phyloP scores from a whole-genome alignment of 129 eudicot genomes.

The Solidago caesia region DNA sequence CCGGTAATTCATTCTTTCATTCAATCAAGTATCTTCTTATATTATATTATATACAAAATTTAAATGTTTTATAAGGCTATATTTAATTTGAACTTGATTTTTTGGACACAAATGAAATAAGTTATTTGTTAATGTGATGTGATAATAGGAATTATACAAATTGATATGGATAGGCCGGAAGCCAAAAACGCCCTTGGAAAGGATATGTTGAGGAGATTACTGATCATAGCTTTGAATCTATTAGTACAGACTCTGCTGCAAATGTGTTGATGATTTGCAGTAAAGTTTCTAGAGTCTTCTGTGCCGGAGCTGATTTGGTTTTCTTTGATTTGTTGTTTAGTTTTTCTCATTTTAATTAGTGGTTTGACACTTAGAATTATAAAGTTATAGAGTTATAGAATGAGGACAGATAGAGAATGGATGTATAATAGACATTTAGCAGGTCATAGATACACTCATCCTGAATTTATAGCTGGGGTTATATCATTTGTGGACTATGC shows the following conservation, averaged over 20 bases:
- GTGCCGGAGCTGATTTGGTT: constrained; percentile 96
- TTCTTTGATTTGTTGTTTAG: no score
- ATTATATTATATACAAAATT: neutral
- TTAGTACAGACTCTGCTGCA: constrained; percentile 56
- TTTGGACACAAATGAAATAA: neutral
- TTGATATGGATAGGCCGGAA: constrained; percentile 84
- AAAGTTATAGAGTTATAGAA: neutral
- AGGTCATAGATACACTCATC: neutral
- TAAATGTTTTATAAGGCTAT: no score
- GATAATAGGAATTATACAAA: constrained; percentile 68
- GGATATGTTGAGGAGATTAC: constrained; percentile 79
- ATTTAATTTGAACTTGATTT: no score
- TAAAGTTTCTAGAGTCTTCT: constrained; percentile 80
- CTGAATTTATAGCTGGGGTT: neutral
- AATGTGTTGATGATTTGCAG: constrained; percentile 89
- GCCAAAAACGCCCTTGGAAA: constrained; percentile 87
- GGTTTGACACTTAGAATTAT: neutral
- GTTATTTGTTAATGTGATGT: constrained; percentile 1
- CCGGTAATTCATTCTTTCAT: constrained; percentile 44
- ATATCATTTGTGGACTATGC: neutral
- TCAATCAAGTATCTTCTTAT: neutral
- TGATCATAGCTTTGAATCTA: constrained; percentile 51
- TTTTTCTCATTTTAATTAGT: no score
- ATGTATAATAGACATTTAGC: neutral
- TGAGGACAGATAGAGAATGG: neutral